Evolutionary conservation across 1,284 basidiomycete species (phyloP).

Genomic region (Melampsora larici-populina): DNA sequence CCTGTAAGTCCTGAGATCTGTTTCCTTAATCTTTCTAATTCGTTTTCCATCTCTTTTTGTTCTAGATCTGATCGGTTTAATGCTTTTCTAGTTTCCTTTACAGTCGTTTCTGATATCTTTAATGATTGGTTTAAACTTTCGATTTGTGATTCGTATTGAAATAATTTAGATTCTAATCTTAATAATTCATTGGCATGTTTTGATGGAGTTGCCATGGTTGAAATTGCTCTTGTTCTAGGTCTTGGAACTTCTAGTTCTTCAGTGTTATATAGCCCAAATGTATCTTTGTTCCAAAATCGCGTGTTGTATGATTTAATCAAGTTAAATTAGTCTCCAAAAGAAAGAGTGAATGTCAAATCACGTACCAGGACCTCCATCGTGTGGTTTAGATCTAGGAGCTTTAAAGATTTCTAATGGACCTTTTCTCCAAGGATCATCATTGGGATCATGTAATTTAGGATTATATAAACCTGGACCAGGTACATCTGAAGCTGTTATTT

Average conservation of each 20-base stretch:
- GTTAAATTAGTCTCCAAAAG: neutral
- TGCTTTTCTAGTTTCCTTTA: slow-evolving; percentile 22
- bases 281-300: neutral
- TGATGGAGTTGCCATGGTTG: slow-evolving; percentile 29
- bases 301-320: neutral
- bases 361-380: slow-evolving; percentile 27
- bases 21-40: slow-evolving; percentile 17
- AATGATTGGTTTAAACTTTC: slow-evolving; percentile 16
- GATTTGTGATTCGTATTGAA: slow-evolving; percentile 27
- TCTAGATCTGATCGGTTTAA: slow-evolving; percentile 9
- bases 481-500: slow-evolving; percentile 21
- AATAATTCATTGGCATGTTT: slow-evolving; percentile 32
- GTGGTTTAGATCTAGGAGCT: slow-evolving; percentile 30
- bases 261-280: slow-evolving; percentile 40
- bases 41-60: slow-evolving; percentile 5
- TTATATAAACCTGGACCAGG: slow-evolving; percentile 37
- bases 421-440: slow-evolving; percentile 41
- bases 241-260: slow-evolving; percentile 1
- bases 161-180: slow-evolving; percentile 29
- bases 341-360: neutral
- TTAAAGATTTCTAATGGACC: slow-evolving; percentile 42
- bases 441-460: slow-evolving; percentile 27
- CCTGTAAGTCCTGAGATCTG: slow-evolving; percentile 22
- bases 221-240: slow-evolving; percentile 17
- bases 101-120: slow-evolving; percentile 20